A percentile compares a stretch with the other conserved stretches of the same genome.
Conservation (phyloP, 208 protist species). For the Phytomonas sp. region DNA sequence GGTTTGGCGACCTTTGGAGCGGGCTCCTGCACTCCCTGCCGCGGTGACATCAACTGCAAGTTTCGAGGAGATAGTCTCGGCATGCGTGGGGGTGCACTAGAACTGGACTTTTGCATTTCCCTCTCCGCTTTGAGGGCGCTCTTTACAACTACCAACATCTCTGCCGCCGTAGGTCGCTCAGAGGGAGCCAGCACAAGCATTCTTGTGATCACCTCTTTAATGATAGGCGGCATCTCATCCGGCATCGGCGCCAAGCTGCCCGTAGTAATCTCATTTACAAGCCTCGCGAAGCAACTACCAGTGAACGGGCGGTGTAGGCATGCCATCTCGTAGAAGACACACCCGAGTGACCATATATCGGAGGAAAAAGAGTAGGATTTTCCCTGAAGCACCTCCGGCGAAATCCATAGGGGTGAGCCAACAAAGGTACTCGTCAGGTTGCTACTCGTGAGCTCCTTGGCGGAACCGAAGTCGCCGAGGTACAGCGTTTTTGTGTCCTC, state of each 20-base stretch:
- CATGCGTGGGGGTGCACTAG: too few relatives aligned
- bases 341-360: constrained; percentile 90
- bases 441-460: constrained; percentile 61
- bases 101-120: neutral
- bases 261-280: constrained; percentile 73
- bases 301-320: constrained; percentile 56
- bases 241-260: constrained; percentile 56
- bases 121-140: neutral
- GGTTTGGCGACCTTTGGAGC: too few relatives aligned
- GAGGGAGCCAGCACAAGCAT: constrained; percentile 59
- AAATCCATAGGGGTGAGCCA: constrained; percentile 89
- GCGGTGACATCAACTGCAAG: too few relatives aligned
- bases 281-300: constrained; percentile 55
- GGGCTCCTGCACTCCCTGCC: too few relatives aligned
- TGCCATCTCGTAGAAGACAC: constrained; percentile 84
- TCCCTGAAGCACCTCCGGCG: constrained; percentile 85
- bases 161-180: constrained; percentile 27
- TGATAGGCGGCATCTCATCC: constrained; percentile 20
- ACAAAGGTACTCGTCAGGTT: constrained; percentile 71
- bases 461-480: constrained; percentile 86
- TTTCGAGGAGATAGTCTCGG: too few relatives aligned
- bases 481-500: constrained; percentile 27
- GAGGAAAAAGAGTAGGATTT: constrained; percentile 88
- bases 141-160: constrained; percentile 21
- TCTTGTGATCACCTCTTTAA: constrained; percentile 35